Percentiles rank a stretch among this genome's conserved stretches.
These are phyloP conservation scores for Gossypium trilobum DNA, from an alignment of 441 rosid species.

Conservation along the genomic window DNA sequence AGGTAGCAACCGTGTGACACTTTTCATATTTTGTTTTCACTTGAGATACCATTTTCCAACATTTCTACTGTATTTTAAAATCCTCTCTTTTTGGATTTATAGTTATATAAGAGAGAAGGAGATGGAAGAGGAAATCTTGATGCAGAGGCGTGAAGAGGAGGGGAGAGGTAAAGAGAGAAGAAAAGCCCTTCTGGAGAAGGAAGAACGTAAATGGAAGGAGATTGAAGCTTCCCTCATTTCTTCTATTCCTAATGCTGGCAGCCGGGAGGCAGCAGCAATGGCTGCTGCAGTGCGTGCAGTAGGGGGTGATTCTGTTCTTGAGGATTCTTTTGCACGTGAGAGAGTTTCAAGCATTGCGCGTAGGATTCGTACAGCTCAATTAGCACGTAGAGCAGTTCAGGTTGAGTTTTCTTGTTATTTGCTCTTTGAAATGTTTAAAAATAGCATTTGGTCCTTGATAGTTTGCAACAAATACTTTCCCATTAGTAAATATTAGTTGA, in stretches of 20 bases:
- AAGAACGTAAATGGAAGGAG: constrained; percentile 99
- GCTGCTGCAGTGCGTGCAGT: constrained; percentile 99
- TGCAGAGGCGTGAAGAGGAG: constrained; percentile 99
- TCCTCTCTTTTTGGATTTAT: constrained; percentile 13
- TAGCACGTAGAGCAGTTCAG: constrained; percentile 90
- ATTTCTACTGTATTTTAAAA: background rate
- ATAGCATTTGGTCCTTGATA: background rate
- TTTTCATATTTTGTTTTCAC: constrained; percentile 17
- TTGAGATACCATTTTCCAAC: constrained; percentile 1
- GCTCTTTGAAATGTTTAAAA: background rate
- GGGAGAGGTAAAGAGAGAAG: constrained; percentile 99
- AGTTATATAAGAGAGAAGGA: constrained; percentile 98
- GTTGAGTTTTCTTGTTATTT: constrained; percentile 29
- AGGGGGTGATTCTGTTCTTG: constrained; percentile 99
- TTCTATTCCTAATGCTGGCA: constrained; percentile 97
- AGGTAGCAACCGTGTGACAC: constrained; percentile 40
- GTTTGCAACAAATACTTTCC: background rate
- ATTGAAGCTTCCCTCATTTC: constrained; percentile 99
- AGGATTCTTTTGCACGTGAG: constrained; percentile 97
- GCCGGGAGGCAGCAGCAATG: constrained; percentile 99
- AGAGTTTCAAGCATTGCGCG: constrained; percentile 98
- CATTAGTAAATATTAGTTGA: background rate
- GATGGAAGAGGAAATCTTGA: constrained; percentile 98
- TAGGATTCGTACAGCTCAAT: constrained; percentile 81
- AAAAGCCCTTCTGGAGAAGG: constrained; percentile 96